Conservation (phyloP, 1,284 basidiomycete species). For the Tilletia walkeri region DNA sequence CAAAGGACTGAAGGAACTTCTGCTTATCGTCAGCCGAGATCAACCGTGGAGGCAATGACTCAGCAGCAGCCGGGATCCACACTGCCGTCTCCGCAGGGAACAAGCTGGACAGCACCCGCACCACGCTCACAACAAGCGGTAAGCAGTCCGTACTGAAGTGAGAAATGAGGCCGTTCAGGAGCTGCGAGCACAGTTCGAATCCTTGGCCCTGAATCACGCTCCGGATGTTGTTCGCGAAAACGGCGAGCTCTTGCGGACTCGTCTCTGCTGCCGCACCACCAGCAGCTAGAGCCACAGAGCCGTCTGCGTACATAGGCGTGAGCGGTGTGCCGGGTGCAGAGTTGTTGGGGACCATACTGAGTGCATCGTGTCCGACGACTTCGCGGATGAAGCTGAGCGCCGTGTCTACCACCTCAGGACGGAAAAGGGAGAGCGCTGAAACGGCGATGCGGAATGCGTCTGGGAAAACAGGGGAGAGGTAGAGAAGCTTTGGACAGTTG, state of each 20-base stretch:
- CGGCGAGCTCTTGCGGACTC: slow-evolving; percentile 65
- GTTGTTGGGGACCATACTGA: slow-evolving; percentile 33
- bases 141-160: slow-evolving; percentile 85
- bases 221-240: slow-evolving; percentile 69
- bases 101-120: slow-evolving; percentile 68
- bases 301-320: slow-evolving; percentile 1
- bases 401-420: slow-evolving; percentile 73
- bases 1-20: slow-evolving; percentile 69
- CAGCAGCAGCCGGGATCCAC: slow-evolving; percentile 73
- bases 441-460: slow-evolving; percentile 44
- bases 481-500: slow-evolving; percentile 69
- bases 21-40: slow-evolving; percentile 71
- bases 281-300: neutral
- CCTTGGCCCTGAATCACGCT: slow-evolving; percentile 73
- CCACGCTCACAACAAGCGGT: slow-evolving; percentile 71
- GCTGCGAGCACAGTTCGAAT: slow-evolving; percentile 67
- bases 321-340: slow-evolving; percentile 30
- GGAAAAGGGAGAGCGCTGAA: slow-evolving; percentile 36
- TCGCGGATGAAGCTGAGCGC: slow-evolving; percentile 76
- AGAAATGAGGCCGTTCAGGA: slow-evolving; percentile 72
- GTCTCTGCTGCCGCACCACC: slow-evolving; percentile 52
- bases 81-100: slow-evolving; percentile 69
- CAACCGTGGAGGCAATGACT: slow-evolving; percentile 67
- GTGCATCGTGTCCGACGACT: slow-evolving; percentile 66
- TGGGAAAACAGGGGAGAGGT: slow-evolving; percentile 60